phyloP scores from a whole-genome alignment of 1,139 yeast species.

The Hanseniaspora sp. region DNA sequence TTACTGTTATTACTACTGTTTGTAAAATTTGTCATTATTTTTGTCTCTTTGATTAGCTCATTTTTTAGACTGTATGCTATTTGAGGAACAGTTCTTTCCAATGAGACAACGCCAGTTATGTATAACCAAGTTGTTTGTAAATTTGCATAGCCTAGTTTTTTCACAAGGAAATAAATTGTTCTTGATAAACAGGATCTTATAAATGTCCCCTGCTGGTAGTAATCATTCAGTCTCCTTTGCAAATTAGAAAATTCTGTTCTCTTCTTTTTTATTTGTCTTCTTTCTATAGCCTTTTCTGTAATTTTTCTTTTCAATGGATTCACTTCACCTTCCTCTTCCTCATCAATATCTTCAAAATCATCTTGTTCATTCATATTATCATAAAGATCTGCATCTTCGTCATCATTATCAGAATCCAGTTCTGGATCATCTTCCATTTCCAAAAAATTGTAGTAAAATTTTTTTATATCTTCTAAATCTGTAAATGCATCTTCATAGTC shows the following conservation, averaged over 20 bases:
- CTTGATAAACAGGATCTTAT: conserved; percentile 65
- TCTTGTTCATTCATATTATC: conserved; percentile 29
- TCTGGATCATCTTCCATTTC: conserved; percentile 27
- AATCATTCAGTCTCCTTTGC: conserved; percentile 50
- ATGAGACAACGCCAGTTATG: conserved; percentile 76
- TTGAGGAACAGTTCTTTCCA: conserved; percentile 64
- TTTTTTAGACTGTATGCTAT: conserved; percentile 67
- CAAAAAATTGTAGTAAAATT: conserved; percentile 45
- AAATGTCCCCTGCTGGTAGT: conserved; percentile 75
- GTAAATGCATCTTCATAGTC: conserved; percentile 45
- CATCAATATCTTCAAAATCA: conserved; percentile 29
- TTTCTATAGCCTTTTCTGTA: conserved; percentile 26
- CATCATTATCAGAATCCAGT: conserved; percentile 27
- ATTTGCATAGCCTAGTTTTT: conserved; percentile 68
- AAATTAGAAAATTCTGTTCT: conserved; percentile 34
- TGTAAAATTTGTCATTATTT: conserved; percentile 43
- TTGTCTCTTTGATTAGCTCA: conserved; percentile 70
- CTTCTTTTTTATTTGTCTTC: conserved; percentile 27
- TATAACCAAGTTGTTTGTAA: conserved; percentile 74
- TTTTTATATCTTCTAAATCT: conserved; percentile 42
- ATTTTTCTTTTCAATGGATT: conserved; percentile 20
- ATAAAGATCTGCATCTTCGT: conserved; percentile 26
- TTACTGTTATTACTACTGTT: conserved; percentile 25
- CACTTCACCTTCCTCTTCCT: conserved; percentile 23
- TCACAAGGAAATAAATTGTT: conserved; percentile 66